Evolutionary conservation across 306 rosid genomes (phyloP), one percentile per base, ranked within the genome.

Genomic region (Urtica urens): DNA sequence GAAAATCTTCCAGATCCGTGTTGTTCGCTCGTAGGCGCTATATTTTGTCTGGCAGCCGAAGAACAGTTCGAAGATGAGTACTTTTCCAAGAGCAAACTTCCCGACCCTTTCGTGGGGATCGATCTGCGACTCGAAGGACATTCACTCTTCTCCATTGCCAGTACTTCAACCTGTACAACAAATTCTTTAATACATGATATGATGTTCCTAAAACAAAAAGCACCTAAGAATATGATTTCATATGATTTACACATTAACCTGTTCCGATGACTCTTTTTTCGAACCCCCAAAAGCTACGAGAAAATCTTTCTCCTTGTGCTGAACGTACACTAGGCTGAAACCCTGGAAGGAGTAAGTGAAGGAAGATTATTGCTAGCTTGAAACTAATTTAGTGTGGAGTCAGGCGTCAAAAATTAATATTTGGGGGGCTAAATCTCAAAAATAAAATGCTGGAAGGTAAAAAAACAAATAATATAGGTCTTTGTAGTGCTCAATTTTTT

Each of bases 211-310:
- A 48, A 48, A 12, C 18, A 15, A 7, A 48, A 33, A 20, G 34
- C 16, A 62, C 47, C 23, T 23, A 57, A 37, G 43, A 13, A 28
- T 17, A 55, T n/a, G 28, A 13, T 47, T 41, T 63, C 38, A 8
- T 31, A 40, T 6, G 38, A 21, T 44, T 12, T 41, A 61, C 52
- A 51, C 15, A 44, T 26, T 20, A 41, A 87, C 96, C 96, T 83
- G 93, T 73, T 87, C 84, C 60, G 94, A 78, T 37, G 88, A 70
- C 57, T 87, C 96, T 65, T 83, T 87, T 64, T 72, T 87, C 69
- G 74, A 78, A 62, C 96, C 94, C 60, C 96, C 94, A 74, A 87
- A 87, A 46, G 94, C 94, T 59, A 87, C 83, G 50, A 87, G 94
- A 74, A 78, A 87, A 66, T 87, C 88, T 53, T 80, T 87, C 52